A percentile compares a stretch with the other conserved stretches of the same genome.
phyloP scores from a whole-genome alignment of 352 stramenopile species.

The Phytophthora aleatoria region DNA sequence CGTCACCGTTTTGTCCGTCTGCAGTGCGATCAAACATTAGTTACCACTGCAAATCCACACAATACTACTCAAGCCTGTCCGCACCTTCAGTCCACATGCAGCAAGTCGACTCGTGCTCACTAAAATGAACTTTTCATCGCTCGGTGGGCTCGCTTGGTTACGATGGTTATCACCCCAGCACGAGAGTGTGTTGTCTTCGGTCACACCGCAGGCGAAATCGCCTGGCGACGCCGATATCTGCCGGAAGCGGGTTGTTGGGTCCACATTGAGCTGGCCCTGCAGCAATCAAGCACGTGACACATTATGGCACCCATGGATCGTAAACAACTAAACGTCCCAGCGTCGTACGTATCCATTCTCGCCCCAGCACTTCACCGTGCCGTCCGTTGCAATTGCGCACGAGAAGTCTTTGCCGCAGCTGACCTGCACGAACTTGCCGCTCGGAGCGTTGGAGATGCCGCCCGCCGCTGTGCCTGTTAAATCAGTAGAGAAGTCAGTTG shows the following conservation, averaged over 20 bases:
- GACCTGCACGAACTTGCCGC: conserved; percentile 77
- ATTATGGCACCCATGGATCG: conserved; percentile 1
- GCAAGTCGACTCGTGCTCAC: conserved; percentile 71
- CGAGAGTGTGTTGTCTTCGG: conserved; percentile 44
- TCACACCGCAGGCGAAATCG: conserved; percentile 74
- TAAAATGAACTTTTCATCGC: conserved; percentile 55
- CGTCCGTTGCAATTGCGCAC: conserved; percentile 59
- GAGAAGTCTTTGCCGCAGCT: conserved; percentile 75
- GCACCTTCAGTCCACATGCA: conserved; percentile 66
- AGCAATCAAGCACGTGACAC: neutral
- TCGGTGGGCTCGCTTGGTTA: conserved; percentile 54
- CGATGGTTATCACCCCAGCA: conserved; percentile 85
- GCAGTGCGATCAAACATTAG: conserved; percentile 12
- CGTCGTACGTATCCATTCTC: conserved; percentile 57
- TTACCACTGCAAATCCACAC: neutral
- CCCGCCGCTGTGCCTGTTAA: conserved; percentile 39
- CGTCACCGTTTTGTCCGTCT: conserved; percentile 57
- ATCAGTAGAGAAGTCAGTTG: no score
- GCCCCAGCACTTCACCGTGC: conserved; percentile 62
- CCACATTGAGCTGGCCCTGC: conserved; percentile 59
- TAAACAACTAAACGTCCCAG: conserved; percentile 3
- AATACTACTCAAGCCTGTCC: neutral
- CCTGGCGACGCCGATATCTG: conserved; percentile 71
- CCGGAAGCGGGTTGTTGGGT: conserved; percentile 44
- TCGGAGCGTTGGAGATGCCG: conserved; percentile 42